These are phyloP conservation scores for Trichodelitschia bisporula DNA, from an alignment of 495 filamentous ascomycete species.

Conservation along the genomic window DNA sequence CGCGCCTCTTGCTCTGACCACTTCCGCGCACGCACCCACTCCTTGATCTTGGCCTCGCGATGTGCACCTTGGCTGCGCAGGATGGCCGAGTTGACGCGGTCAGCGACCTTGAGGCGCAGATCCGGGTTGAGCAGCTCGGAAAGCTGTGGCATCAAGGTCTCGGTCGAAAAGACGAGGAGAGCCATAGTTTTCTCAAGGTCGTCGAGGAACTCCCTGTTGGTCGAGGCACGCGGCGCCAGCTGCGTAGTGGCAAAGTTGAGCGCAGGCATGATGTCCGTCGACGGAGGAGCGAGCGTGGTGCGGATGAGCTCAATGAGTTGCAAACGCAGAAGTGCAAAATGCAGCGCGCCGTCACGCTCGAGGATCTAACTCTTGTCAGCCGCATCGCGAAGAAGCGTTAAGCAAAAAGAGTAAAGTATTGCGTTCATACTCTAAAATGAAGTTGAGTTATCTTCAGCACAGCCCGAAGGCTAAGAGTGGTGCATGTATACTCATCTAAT, in stretches of 20 bases:
- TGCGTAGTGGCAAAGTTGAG: constrained; percentile 70
- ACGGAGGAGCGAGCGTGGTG: constrained; percentile 26
- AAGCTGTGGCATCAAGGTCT: constrained; percentile 51
- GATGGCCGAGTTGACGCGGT: constrained; percentile 69
- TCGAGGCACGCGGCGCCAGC: constrained; percentile 66
- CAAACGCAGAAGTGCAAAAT: constrained; percentile 74
- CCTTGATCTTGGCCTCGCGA: constrained; percentile 55
- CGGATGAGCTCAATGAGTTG: constrained; percentile 90
- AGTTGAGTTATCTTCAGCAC: constrained; percentile 72
- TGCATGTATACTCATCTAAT: constrained; percentile 98
- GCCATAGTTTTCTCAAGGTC: constrained; percentile 87
- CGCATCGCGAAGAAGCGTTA: neutral
- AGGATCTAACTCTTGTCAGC: constrained; percentile 74
- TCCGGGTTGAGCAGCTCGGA: constrained; percentile 51
- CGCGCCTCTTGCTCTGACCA: constrained; percentile 67
- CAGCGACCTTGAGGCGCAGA: constrained; percentile 60
- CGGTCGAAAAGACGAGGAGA: constrained; percentile 62
- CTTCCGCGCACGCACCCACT: constrained; percentile 53
- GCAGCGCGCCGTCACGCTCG: constrained; percentile 58
- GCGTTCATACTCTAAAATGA: constrained; percentile 86
- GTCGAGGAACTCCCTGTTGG: constrained; percentile 54
- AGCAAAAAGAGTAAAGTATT: constrained; percentile 11
- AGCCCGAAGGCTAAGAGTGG: constrained; percentile 86
- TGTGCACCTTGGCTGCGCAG: constrained; percentile 41
- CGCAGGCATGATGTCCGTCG: constrained; percentile 56